phyloP scores from a whole-genome alignment of 169 alveolate species.

The Eimeria zaria region DNA sequence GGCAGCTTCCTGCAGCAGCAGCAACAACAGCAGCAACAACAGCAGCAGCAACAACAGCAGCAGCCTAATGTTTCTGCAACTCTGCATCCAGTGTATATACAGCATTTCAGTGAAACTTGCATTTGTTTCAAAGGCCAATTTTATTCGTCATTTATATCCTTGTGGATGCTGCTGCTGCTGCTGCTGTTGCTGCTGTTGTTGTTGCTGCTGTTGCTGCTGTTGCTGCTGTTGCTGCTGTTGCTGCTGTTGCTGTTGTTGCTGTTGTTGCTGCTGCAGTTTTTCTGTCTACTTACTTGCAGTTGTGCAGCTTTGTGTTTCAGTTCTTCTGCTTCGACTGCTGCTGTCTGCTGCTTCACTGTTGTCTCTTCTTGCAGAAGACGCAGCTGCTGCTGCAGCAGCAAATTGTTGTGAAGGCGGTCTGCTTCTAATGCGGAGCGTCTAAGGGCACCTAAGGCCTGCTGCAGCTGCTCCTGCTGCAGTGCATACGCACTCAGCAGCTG shows the following conservation, averaged over 20 bases:
- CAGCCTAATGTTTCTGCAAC: background rate
- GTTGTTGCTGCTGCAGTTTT: background rate
- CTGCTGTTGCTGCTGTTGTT: background rate
- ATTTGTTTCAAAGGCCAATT: background rate
- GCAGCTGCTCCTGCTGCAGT: conserved; percentile 32
- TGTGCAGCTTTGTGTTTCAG: background rate
- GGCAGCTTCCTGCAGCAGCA: conserved; percentile 29
- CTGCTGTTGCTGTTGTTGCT: conserved; percentile 2
- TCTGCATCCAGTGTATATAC: background rate
- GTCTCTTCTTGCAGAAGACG: background rate
- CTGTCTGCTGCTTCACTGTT: background rate
- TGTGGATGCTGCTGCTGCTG: background rate
- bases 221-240: conserved; percentile 10
- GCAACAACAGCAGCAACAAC: conserved; percentile 46
- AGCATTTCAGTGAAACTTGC: too few species aligned
- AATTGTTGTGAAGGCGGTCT: background rate
- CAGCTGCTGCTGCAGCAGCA: conserved; percentile 4
- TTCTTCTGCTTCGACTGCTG: conserved; percentile 8
- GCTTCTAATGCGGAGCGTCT: background rate
- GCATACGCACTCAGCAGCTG: conserved; percentile 33
- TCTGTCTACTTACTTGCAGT: conserved; percentile 4
- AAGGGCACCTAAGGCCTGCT: conserved; percentile 5
- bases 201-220: background rate
- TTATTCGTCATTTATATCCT: background rate
- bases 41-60: background rate